These are phyloP conservation scores for Colletotrichum cereale DNA, from an alignment of 2,329 filamentous ascomycete species.

Conservation along the genomic window DNA sequence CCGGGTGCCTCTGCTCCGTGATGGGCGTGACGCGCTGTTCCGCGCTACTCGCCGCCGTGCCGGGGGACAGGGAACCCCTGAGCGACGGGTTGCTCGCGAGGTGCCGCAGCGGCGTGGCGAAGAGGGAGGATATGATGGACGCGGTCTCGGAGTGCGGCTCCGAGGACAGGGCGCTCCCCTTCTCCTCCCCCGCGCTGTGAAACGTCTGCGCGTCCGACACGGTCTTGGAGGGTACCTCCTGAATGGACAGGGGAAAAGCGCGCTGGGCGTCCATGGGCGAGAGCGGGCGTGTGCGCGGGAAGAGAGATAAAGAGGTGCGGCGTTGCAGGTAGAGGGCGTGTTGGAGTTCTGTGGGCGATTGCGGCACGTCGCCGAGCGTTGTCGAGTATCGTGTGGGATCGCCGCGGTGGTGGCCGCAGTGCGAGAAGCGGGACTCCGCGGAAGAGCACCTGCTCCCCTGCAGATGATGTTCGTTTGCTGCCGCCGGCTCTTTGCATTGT, in stretches of 20 bases:
- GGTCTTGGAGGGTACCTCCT: background rate
- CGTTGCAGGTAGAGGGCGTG: constrained; percentile 11
- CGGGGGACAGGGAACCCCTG: background rate
- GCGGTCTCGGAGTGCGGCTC: constrained; percentile 28
- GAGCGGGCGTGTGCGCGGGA: background rate
- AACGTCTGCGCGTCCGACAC: constrained; percentile 11
- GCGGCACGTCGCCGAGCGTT: background rate
- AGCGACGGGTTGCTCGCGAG: constrained; percentile 31
- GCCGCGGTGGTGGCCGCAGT: constrained; percentile 22
- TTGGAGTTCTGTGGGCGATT: background rate
- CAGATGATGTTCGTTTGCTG: constrained; percentile 3
- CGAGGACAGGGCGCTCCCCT: background rate
- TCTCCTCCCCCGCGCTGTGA: background rate
- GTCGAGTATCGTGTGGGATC: constrained; percentile 7
- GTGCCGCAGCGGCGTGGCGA: constrained; percentile 31
- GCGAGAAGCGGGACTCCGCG: background rate
- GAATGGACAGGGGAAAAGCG: background rate
- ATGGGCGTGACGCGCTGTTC: constrained; percentile 11
- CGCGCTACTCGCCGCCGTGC: background rate
- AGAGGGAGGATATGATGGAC: constrained; percentile 36
- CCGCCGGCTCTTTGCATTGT: background rate
- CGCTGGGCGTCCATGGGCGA: background rate
- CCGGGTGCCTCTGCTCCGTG: constrained; percentile 33
- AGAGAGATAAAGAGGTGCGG: background rate
- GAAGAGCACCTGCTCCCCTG: constrained; percentile 8